These are phyloP conservation scores for Aegle marmelos DNA, from an alignment of 345 rosid genomes.

Conservation along the genomic window DNA sequence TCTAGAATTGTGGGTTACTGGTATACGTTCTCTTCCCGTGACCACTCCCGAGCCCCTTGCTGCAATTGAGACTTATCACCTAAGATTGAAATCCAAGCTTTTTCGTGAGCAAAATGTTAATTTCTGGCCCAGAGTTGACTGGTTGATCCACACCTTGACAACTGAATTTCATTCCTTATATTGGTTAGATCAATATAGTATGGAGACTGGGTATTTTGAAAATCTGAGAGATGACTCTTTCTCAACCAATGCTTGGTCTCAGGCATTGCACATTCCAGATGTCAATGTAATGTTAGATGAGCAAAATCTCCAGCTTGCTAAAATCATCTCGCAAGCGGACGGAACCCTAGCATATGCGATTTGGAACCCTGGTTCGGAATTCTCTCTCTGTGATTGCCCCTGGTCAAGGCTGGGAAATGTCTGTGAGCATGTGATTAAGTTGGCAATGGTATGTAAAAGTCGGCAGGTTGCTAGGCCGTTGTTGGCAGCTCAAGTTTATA, in stretches of 20 bases:
- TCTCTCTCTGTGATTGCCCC: slow-evolving; percentile 45
- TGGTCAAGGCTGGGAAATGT: slow-evolving; percentile 46
- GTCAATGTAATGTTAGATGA: slow-evolving; percentile 40
- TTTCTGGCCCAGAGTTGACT: slow-evolving; percentile 42
- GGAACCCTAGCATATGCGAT: slow-evolving; percentile 34
- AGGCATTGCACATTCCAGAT: slow-evolving; percentile 39
- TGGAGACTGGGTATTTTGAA: slow-evolving; percentile 42
- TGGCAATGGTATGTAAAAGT: slow-evolving; percentile 42
- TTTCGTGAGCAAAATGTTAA: slow-evolving; percentile 28
- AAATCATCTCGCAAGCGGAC: slow-evolving; percentile 45
- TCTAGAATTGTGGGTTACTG: slow-evolving; percentile 41
- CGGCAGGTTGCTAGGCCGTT: slow-evolving; percentile 49
- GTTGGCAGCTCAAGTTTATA: slow-evolving; percentile 38
- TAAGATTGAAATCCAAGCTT: slow-evolving; percentile 39
- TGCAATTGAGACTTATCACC: slow-evolving; percentile 53
- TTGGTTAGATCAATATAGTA: slow-evolving; percentile 42
- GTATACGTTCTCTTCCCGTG: slow-evolving; percentile 38
- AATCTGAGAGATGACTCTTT: slow-evolving; percentile 32
- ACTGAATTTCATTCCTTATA: slow-evolving; percentile 47
- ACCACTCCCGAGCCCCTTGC: slow-evolving; percentile 44
- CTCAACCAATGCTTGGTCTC: slow-evolving; percentile 45
- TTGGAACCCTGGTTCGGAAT: slow-evolving; percentile 61
- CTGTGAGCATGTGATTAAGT: slow-evolving; percentile 52
- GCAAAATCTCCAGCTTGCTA: slow-evolving; percentile 44
- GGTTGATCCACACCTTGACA: slow-evolving; percentile 47